These are phyloP conservation scores for Senna tora DNA, from an alignment of 306 rosid genomes.

Conservation along the genomic window DNA sequence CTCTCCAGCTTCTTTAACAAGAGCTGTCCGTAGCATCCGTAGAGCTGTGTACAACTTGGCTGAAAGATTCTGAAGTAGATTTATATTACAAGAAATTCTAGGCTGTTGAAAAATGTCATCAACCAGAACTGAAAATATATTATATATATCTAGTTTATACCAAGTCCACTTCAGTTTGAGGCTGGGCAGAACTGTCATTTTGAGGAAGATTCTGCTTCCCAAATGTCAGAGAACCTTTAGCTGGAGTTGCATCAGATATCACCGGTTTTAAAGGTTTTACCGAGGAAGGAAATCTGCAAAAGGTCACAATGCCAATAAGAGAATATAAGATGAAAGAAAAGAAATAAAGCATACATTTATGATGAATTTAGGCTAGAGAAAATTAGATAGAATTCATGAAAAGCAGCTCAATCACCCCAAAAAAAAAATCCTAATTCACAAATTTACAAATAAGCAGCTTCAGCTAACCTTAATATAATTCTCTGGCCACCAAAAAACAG, in stretches of 20 bases:
- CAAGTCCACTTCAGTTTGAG: slow-evolving; percentile 65
- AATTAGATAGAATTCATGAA: slow-evolving; percentile 26
- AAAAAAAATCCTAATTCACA: slow-evolving; percentile 23
- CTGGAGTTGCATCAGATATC: slow-evolving; percentile 59
- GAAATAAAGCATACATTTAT: slow-evolving; percentile 7
- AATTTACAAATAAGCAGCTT: slow-evolving; percentile 39
- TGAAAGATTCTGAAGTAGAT: slow-evolving; percentile 64
- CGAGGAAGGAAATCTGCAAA: slow-evolving; percentile 69
- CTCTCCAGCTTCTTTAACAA: slow-evolving; percentile 74
- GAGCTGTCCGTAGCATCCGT: slow-evolving; percentile 66
- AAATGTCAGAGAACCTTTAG: slow-evolving; percentile 67
- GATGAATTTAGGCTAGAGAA: slow-evolving; percentile 27
- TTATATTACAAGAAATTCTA: slow-evolving; percentile 16
- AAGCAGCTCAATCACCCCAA: slow-evolving; percentile 22
- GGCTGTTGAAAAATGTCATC: slow-evolving; percentile 32
- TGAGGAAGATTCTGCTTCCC: slow-evolving; percentile 53
- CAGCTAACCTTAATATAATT: slow-evolving; percentile 66
- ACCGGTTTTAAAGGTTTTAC: slow-evolving; percentile 56
- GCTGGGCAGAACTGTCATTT: slow-evolving; percentile 50
- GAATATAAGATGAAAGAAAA: slow-evolving; percentile 23
- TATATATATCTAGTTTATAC: slow-evolving; percentile 47
- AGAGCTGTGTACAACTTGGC: slow-evolving; percentile 72
- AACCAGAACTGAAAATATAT: slow-evolving; percentile 14
- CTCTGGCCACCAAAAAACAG: slow-evolving; percentile 58
- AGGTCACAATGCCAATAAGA: slow-evolving; percentile 32